Base-by-base conservation (phyloP, 179 eudicot species). In the Beta macrorhiza region DNA sequence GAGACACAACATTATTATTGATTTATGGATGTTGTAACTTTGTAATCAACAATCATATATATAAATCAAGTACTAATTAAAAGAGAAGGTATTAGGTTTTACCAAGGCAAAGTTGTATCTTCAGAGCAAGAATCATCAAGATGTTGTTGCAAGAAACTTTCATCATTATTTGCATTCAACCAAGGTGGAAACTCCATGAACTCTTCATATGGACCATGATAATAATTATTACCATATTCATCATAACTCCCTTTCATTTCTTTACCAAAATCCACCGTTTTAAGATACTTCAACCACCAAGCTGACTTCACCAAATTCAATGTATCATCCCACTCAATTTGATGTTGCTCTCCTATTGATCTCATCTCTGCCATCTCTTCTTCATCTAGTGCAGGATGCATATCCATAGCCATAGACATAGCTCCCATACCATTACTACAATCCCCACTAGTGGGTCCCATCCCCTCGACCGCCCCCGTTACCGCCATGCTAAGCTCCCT, bases 281-380 rank as follows among this genome's bases (percentile, higher is more conserved):
- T 87, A 64, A 91, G 79, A 87, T 82, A 90, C 83, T 91, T 90
- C 13, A 85, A 86, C 97, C 98, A 94, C 93, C 96, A 83, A 7
- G 97, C 92, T 63, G 98, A 94, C 49, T 88, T 89, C 2, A 91
- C 92, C 83, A 92, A 74, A 79, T 92, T 91, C 70, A 94, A 25
- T 7, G 89, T 89, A 76, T 94, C 98, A 87, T 90, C 87, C 98
- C 94, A 93, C 82, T 90, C 97, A 83, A 93, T 88, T 84, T 94
- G 88, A 78, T 94, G 89, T 67, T 95, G 90, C 69, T 91, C 93
- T 17, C 95, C 97, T 47, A 95, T 82, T 63, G 89, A 88, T 75
- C 89, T 87, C 5, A 95, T 90, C 89, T 88, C 87, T 0, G 85
- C 93, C 85, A 92, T 89, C 86, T 92, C 97, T 51, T 89, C 90